These are phyloP conservation scores for Mrakia gelida DNA, from an alignment of 768 basidiomycete species.

Conservation along the genomic window DNA sequence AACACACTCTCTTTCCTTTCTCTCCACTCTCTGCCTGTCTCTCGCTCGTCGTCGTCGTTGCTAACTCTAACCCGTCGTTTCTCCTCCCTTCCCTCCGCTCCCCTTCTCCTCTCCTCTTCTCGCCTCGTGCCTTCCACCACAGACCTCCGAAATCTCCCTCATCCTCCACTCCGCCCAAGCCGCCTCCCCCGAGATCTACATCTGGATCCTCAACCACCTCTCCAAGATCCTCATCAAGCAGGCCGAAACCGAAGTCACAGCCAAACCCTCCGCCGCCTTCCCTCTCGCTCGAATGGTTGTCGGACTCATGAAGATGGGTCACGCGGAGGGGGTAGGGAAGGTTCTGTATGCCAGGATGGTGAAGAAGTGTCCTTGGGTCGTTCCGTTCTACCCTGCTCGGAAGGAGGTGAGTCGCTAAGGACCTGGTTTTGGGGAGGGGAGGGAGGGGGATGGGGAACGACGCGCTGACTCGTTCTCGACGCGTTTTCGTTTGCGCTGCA, in stretches of 20 bases:
- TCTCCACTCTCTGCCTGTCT: neutral
- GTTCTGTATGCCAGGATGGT: constrained; percentile 80
- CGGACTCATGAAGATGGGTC: constrained; percentile 57
- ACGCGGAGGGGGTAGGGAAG: constrained; percentile 57
- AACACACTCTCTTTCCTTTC: neutral
- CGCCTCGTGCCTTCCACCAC: constrained; percentile 35
- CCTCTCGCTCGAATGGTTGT: constrained; percentile 76
- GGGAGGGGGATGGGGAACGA: neutral
- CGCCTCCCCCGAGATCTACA: constrained; percentile 53
- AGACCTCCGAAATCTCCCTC: constrained; percentile 51
- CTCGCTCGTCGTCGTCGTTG: too few species aligned
- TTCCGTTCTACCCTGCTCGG: constrained; percentile 61
- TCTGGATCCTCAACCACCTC: constrained; percentile 77
- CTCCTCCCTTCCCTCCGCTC: constrained; percentile 18
- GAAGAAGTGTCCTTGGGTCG: constrained; percentile 83
- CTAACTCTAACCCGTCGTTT: constrained; percentile 12
- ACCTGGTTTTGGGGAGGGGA: constrained; percentile 37
- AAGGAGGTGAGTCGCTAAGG: constrained; percentile 47
- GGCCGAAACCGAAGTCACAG: constrained; percentile 88
- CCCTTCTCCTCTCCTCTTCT: constrained; percentile 33
- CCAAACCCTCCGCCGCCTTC: constrained; percentile 74
- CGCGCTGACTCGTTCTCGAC: neutral
- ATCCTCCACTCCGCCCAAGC: constrained; percentile 46
- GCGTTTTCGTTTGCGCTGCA: constrained; percentile 24
- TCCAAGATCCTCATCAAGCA: constrained; percentile 83